These are phyloP conservation scores for Coemansia sp. DNA, from an alignment of 192 early-diverging fungal species.

Conservation along the genomic window DNA sequence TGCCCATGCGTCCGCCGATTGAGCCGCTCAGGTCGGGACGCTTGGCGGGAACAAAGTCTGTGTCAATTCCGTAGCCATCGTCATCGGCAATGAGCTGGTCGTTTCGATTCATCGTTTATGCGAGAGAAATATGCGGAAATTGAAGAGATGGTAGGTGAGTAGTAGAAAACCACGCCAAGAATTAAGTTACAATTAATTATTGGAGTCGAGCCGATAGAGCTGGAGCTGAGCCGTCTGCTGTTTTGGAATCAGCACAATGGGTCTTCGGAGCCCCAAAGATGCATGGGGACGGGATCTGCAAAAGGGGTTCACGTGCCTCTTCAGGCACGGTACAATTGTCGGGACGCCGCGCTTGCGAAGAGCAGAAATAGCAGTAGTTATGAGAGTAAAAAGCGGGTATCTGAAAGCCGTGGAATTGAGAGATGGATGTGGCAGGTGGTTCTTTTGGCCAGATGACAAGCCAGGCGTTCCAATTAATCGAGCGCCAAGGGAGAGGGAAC, in stretches of 20 bases:
- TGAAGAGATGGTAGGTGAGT: neutral
- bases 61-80: conserved; percentile 44
- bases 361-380: neutral
- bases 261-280: neutral
- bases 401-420: neutral
- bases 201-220: neutral
- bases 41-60: conserved; percentile 25
- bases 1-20: conserved; percentile 43
- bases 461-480: neutral
- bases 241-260: too few relatives aligned
- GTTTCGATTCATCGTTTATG: conserved; percentile 27
- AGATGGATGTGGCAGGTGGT: neutral
- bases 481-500: neutral
- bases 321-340: neutral
- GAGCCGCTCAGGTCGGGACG: conserved; percentile 49
- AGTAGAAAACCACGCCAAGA: neutral
- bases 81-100: conserved; percentile 51
- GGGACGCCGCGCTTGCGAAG: conserved; percentile 4
- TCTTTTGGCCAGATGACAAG: neutral
- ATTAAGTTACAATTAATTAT: neutral
- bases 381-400: neutral
- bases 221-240: neutral
- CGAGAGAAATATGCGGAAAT: neutral
- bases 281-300: conserved; percentile 1
- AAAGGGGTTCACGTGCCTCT: neutral